Conservation (phyloP, 768 basidiomycete genomes). For the Tricholoma flavovirens region DNA sequence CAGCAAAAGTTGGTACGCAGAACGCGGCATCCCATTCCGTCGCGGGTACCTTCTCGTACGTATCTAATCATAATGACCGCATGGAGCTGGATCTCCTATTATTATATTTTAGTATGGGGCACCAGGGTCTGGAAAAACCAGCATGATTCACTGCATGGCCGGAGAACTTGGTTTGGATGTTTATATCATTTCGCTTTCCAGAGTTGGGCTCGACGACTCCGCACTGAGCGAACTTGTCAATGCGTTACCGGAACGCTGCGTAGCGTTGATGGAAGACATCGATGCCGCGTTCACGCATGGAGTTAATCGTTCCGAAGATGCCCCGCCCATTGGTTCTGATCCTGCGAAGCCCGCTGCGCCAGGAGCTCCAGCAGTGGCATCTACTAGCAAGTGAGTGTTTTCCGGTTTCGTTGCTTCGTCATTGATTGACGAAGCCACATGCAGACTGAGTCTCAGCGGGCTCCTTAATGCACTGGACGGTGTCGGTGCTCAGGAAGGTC, state of each 20-base stretch:
- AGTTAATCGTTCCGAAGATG: slow-evolving; percentile 19
- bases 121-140: slow-evolving; percentile 70
- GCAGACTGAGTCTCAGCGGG: slow-evolving; percentile 54
- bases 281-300: slow-evolving; percentile 52
- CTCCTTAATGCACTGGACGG: slow-evolving; percentile 68
- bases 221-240: slow-evolving; percentile 46
- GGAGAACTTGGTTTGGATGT: slow-evolving; percentile 66
- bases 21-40: slow-evolving; percentile 64
- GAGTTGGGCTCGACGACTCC: slow-evolving; percentile 50
- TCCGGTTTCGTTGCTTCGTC: neutral
- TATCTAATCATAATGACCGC: neutral
- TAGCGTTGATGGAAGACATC: slow-evolving; percentile 70
- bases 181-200: slow-evolving; percentile 59
- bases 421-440: slow-evolving; percentile 1
- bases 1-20: slow-evolving; percentile 55
- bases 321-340: neutral
- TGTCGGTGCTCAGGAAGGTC: slow-evolving; percentile 62
- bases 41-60: slow-evolving; percentile 54
- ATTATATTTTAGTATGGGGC: slow-evolving; percentile 44
- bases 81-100: neutral
- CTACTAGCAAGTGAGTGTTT: slow-evolving; percentile 14
- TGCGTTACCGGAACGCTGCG: slow-evolving; percentile 46
- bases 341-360: slow-evolving; percentile 2
- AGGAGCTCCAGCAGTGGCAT: slow-evolving; percentile 6
- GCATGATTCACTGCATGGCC: slow-evolving; percentile 60